Evolutionary conservation across 805 yeast species (phyloP), one percentile per base, ranked within the genome.

Genomic region (Ogataea paraovalis): DNA sequence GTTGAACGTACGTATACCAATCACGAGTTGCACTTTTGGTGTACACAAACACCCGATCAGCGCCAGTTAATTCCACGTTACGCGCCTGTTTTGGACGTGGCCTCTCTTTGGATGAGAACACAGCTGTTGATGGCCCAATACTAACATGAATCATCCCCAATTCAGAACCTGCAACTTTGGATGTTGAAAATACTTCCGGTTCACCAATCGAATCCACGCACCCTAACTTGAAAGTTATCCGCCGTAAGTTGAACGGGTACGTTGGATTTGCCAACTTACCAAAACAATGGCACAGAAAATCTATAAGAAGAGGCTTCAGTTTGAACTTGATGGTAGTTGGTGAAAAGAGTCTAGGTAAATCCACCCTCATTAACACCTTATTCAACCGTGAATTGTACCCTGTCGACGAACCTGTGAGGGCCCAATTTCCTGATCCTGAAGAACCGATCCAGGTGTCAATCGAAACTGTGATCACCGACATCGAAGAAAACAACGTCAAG

Each of bases 251-350:
- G 58, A 87, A 84, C 57, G 92, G 96, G 3, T 91, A 86, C 65
- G 99, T 94, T 47, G 99, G 99, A 5, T 94, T 94, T 71, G 96
- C 97, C 56, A 94, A 91, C 70, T 76, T 94, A 62, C 99, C 99
- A 49, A 94, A 91, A 65, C 99, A 94, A 73, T 94, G 97, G 97
- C 98, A 94, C 72, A 83, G 96, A 70, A 89, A 87, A 69, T 85
- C 96, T 2, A 80, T 89, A 52, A 84, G 86, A 68, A 79, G 87
- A 62, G 99, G 99, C 13, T 94, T 94, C 75, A 79, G 75, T 59
- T 79, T 94, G 65, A 94, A 94, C 66, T 66, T 94, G 51, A 79
- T 94, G 80, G 89, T 88, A 49, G 96, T 91, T 53, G 96, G 96
- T 56, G 96, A 88, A 71, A 74, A 83, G 50, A 97, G 99, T 4